Evolutionary conservation across 2,329 filamentous ascomycete genomes (phyloP).

Genomic region (Cladosporium sphaerospermum): DNA sequence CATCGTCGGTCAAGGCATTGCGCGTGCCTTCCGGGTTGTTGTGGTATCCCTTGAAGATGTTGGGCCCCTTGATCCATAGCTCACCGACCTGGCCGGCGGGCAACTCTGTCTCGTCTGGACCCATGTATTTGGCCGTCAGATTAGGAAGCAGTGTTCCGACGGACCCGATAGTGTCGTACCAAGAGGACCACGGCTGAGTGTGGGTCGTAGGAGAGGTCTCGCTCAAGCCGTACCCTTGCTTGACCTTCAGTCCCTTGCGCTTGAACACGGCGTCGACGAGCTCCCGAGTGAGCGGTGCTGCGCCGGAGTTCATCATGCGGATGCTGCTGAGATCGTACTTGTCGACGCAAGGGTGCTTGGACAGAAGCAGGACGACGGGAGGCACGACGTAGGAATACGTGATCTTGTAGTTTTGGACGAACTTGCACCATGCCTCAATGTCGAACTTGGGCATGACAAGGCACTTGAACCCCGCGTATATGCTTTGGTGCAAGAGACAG

Average conservation of each 20-base stretch:
- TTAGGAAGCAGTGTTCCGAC: slow-evolving; percentile 74
- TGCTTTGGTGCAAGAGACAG: slow-evolving; percentile 61
- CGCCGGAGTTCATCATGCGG: slow-evolving; percentile 80
- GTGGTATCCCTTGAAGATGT: slow-evolving; percentile 72
- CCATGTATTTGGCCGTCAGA: slow-evolving; percentile 75
- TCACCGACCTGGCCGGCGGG: slow-evolving; percentile 53
- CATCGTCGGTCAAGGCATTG: slow-evolving; percentile 66
- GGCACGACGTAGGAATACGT: slow-evolving; percentile 80
- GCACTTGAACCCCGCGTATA: slow-evolving; percentile 60
- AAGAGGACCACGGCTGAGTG: slow-evolving; percentile 64
- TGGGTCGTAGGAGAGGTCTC: slow-evolving; percentile 80
- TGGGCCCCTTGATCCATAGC: slow-evolving; percentile 68
- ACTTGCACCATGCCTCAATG: slow-evolving; percentile 67
- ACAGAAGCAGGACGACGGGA: slow-evolving; percentile 72
- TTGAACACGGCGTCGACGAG: slow-evolving; percentile 70
- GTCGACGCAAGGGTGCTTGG: slow-evolving; percentile 69
- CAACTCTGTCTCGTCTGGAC: slow-evolving; percentile 53
- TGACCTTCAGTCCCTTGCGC: slow-evolving; percentile 70
- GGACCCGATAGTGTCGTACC: slow-evolving; percentile 68
- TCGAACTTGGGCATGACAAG: slow-evolving; percentile 77
- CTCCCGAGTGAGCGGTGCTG: slow-evolving; percentile 75
- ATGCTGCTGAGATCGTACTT: slow-evolving; percentile 76
- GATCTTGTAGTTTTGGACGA: slow-evolving; percentile 68
- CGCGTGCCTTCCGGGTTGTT: slow-evolving; percentile 65
- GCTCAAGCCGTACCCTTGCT: slow-evolving; percentile 87